Percentiles rank a stretch among this genome's conserved stretches.
phyloP scores from a whole-genome alignment of 2,329 filamentous ascomycete genomes.

The Purpureocillium lavendulum region DNA sequence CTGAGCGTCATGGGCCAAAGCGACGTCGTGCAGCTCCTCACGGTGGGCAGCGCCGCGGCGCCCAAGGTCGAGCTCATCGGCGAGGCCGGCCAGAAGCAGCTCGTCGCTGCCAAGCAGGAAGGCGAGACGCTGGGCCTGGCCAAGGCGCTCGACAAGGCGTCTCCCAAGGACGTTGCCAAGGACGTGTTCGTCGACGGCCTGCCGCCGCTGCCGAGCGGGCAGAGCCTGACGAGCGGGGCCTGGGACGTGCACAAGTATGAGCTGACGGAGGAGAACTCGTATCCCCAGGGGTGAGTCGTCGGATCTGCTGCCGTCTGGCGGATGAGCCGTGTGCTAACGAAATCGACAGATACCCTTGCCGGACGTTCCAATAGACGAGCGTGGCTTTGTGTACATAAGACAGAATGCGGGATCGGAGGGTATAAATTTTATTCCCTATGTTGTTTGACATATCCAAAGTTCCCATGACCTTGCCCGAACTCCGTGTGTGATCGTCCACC shows the following conservation, averaged over 20 bases:
- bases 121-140: conserved; percentile 62
- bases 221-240: conserved; percentile 42
- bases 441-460: background rate
- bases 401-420: conserved; percentile 12
- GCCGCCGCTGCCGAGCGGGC: conserved; percentile 77
- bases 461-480: background rate
- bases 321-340: conserved; percentile 17
- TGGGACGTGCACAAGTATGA: conserved; percentile 64
- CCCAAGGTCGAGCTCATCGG: conserved; percentile 77
- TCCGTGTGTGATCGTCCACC: too few relatives aligned
- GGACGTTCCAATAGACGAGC: conserved; percentile 44
- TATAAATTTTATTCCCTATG: conserved; percentile 17
- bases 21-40: conserved; percentile 78
- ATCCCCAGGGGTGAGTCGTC: conserved; percentile 55
- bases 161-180: conserved; percentile 43
- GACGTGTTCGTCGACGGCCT: conserved; percentile 70
- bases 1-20: conserved; percentile 74
- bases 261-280: conserved; percentile 59
- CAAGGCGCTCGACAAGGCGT: conserved; percentile 55
- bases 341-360: conserved; percentile 51
- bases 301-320: background rate
- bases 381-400: conserved; percentile 20
- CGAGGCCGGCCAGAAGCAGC: conserved; percentile 49
- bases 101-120: conserved; percentile 69
- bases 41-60: conserved; percentile 69